Percentiles rank a stretch among this genome's conserved stretches.
Conservation (phyloP, 441 rosid species). For the Erysimum cheiri region DNA sequence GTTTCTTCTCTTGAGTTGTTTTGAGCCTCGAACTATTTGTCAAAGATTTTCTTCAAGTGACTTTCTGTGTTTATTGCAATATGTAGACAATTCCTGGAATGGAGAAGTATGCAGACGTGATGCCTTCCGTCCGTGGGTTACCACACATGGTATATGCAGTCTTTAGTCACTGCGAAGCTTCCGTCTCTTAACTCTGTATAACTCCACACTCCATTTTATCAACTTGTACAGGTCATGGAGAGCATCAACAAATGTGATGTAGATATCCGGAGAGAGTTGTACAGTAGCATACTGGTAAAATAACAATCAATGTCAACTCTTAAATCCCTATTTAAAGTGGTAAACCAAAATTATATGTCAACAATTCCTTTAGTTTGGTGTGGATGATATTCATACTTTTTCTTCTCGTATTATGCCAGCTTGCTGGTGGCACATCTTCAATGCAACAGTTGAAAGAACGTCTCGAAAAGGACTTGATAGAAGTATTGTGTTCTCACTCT, state of each 20-base stretch:
- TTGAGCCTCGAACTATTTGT: constrained; percentile 1
- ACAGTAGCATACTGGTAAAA: constrained; percentile 91
- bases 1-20: constrained; percentile 25
- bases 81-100: constrained; percentile 93
- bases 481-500: constrained; percentile 55
- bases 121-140: constrained; percentile 77
- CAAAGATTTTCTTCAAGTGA: not conserved
- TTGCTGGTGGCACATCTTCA: constrained; percentile 99
- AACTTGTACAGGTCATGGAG: constrained; percentile 78
- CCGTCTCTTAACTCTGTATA: not conserved
- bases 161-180: constrained; percentile 22
- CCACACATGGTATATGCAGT: constrained; percentile 82
- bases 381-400: constrained; percentile 19
- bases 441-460: constrained; percentile 99
- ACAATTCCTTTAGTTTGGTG: not conserved
- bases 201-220: constrained; percentile 16
- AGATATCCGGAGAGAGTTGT: constrained; percentile 94
- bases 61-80: constrained; percentile 27
- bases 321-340: not conserved
- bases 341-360: not conserved
- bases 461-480: constrained; percentile 96
- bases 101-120: constrained; percentile 72
- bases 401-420: constrained; percentile 52
- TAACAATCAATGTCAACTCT: constrained; percentile 14
- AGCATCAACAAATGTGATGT: constrained; percentile 96